phyloP scores from a whole-genome alignment of 129 eudicot genomes.

The Tanacetum coccineum region DNA sequence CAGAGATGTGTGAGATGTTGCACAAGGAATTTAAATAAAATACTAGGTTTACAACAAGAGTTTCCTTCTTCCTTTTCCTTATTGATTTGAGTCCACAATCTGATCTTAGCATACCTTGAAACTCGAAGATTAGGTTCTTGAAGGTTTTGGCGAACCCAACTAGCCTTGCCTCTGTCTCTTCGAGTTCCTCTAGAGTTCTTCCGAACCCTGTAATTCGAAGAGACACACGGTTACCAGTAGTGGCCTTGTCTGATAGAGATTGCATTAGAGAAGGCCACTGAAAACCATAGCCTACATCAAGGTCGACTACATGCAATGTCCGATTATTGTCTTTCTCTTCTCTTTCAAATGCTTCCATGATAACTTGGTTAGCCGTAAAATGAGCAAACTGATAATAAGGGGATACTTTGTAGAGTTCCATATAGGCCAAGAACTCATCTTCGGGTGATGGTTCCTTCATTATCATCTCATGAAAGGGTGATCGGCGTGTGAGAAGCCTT shows the following conservation, averaged over 20 bases:
- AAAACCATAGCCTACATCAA: constrained; percentile 65
- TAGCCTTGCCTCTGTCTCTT: constrained; percentile 55
- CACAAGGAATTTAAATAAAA: constrained; percentile 42
- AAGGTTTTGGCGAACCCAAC: constrained; percentile 53
- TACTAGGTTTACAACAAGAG: constrained; percentile 47
- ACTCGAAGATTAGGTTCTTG: constrained; percentile 48
- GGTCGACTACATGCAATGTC: constrained; percentile 62
- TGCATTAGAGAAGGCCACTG: constrained; percentile 96
- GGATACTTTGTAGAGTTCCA: constrained; percentile 67
- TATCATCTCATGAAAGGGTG: constrained; percentile 65
- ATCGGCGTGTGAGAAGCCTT: constrained; percentile 59
- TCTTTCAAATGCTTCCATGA: constrained; percentile 68
- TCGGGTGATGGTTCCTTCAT: constrained; percentile 54
- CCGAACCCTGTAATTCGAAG: constrained; percentile 65
- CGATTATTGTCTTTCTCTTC: constrained; percentile 37
- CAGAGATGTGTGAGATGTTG: constrained; percentile 38
- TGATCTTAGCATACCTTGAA: constrained; percentile 38
- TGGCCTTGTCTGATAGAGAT: constrained; percentile 66
- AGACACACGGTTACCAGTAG: constrained; percentile 28
- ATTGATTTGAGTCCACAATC: constrained; percentile 28
- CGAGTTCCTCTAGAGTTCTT: constrained; percentile 46
- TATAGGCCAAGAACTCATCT: constrained; percentile 70
- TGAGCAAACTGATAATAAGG: constrained; percentile 89
- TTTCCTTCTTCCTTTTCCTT: constrained; percentile 45
- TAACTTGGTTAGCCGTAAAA: constrained; percentile 87